Evolutionary conservation across 2,329 filamentous ascomycete genomes (phyloP).

Genomic region (Fusarium brachygibbosum): DNA sequence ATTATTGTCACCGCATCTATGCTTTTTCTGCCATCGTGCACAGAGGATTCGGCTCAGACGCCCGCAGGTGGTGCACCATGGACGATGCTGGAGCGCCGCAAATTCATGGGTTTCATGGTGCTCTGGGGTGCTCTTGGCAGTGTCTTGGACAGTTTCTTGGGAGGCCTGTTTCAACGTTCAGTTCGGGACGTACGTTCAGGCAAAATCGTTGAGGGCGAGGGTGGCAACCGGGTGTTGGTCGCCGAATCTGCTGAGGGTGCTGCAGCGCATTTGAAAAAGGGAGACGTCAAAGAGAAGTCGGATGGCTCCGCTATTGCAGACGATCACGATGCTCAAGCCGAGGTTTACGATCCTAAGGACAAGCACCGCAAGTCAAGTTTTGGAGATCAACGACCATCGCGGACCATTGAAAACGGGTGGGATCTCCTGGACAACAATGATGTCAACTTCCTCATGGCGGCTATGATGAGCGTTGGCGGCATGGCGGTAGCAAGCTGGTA

Average conservation of each 20-base stretch:
- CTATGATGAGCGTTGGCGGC: slow-evolving; percentile 80
- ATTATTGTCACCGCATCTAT: slow-evolving; percentile 76
- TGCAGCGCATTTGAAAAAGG: slow-evolving; percentile 51
- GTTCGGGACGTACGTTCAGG: slow-evolving; percentile 87
- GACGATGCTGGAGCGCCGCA: slow-evolving; percentile 60
- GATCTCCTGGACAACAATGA: slow-evolving; percentile 94
- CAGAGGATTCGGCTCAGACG: slow-evolving; percentile 53
- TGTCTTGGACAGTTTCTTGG: slow-evolving; percentile 87
- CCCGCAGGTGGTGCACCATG: slow-evolving; percentile 64
- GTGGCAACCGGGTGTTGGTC: slow-evolving; percentile 72
- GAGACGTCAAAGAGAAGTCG: slow-evolving; percentile 57
- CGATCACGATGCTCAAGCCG: slow-evolving; percentile 55
- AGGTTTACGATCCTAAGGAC: slow-evolving; percentile 64
- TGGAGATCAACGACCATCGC: slow-evolving; percentile 69
- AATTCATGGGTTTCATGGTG: slow-evolving; percentile 71
- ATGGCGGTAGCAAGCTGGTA: slow-evolving; percentile 76
- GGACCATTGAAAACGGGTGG: slow-evolving; percentile 74
- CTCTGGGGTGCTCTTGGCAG: slow-evolving; percentile 83
- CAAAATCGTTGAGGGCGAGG: slow-evolving; percentile 89
- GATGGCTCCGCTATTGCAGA: slow-evolving; percentile 52
- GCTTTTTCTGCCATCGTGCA: slow-evolving; percentile 78
- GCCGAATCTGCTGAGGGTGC: slow-evolving; percentile 51
- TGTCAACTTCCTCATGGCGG: slow-evolving; percentile 93
- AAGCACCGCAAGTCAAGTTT: slow-evolving; percentile 66
- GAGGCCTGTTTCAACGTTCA: slow-evolving; percentile 85